Percentiles rank a stretch among this genome's conserved stretches.
These are phyloP conservation scores for Aspergillus heteromorphus DNA, from an alignment of 495 filamentous ascomycete genomes.

Conservation along the genomic window DNA sequence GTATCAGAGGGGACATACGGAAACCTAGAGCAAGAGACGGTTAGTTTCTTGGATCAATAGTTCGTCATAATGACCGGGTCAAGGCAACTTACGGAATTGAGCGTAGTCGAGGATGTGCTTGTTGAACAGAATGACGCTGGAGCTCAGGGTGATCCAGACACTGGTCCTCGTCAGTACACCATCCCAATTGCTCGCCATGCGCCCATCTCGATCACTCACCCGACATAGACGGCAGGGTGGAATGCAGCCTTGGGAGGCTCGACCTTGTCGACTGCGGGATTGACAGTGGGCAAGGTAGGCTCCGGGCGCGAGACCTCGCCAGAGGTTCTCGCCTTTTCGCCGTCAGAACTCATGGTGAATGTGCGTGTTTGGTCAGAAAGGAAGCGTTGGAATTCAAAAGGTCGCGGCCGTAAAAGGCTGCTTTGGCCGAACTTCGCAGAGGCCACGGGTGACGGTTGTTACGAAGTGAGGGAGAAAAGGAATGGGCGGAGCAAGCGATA, in stretches of 20 bases:
- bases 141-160: slow-evolving; percentile 86
- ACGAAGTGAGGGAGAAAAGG: slow-evolving; percentile 17
- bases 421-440: slow-evolving; percentile 42
- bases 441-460: slow-evolving; percentile 35
- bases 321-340: slow-evolving; percentile 75
- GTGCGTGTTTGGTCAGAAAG: slow-evolving; percentile 41
- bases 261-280: slow-evolving; percentile 63
- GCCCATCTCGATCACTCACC: slow-evolving; percentile 48
- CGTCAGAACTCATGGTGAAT: slow-evolving; percentile 57
- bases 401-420: slow-evolving; percentile 45
- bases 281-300: slow-evolving; percentile 72
- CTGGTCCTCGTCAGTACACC: slow-evolving; percentile 43
- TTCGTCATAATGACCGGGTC: neutral
- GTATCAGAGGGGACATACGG: slow-evolving; percentile 28
- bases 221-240: slow-evolving; percentile 85
- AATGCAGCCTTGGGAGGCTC: slow-evolving; percentile 58
- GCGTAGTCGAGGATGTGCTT: slow-evolving; percentile 88
- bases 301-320: slow-evolving; percentile 60
- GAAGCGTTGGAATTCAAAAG: slow-evolving; percentile 48
- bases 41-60: neutral
- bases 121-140: slow-evolving; percentile 95
- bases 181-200: neutral
- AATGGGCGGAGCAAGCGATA: slow-evolving; percentile 5
- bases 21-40: slow-evolving; percentile 24
- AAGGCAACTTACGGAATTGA: slow-evolving; percentile 66